Evolutionary conservation across 176 grass and related monocot species (phyloP).

Genomic region (Carex kokanica): DNA sequence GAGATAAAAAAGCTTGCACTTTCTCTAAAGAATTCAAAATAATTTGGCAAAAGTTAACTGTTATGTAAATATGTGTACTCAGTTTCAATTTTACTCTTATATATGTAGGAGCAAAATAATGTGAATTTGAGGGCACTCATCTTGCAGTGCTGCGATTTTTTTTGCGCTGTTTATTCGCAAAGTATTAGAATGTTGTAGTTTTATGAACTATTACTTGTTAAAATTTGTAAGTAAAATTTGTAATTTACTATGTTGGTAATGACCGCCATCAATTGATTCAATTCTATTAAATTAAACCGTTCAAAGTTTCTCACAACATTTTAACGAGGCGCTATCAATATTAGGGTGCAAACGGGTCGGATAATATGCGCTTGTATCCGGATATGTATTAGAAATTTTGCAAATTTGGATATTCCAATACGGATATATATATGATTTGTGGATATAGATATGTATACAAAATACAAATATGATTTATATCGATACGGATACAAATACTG

Average conservation of each 20-base stretch:
- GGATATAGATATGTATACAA: too few relatives aligned
- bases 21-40: not conserved
- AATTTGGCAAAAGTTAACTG: not conserved
- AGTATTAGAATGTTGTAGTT: not conserved
- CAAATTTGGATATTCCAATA: too few relatives aligned
- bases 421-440: too few relatives aligned
- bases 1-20: conserved; percentile 1
- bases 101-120: conserved; percentile 8
- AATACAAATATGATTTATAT: too few relatives aligned
- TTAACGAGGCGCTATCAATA: not conserved
- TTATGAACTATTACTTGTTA: not conserved
- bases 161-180: not conserved
- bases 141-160: not conserved
- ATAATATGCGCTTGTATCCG: too few relatives aligned
- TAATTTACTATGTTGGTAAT: not conserved
- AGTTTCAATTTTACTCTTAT: not conserved
- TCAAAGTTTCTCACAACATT: not conserved
- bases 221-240: not conserved
- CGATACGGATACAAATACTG: too few relatives aligned
- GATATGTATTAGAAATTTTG: too few relatives aligned
- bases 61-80: not conserved
- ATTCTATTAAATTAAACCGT: not conserved
- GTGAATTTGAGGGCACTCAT: not conserved
- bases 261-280: not conserved
- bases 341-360: too few relatives aligned